Percentiles rank a stretch among this genome's conserved stretches.
Evolutionary conservation across 1,284 basidiomycete species (phyloP).

Genomic region (Tausonia pullulans): DNA sequence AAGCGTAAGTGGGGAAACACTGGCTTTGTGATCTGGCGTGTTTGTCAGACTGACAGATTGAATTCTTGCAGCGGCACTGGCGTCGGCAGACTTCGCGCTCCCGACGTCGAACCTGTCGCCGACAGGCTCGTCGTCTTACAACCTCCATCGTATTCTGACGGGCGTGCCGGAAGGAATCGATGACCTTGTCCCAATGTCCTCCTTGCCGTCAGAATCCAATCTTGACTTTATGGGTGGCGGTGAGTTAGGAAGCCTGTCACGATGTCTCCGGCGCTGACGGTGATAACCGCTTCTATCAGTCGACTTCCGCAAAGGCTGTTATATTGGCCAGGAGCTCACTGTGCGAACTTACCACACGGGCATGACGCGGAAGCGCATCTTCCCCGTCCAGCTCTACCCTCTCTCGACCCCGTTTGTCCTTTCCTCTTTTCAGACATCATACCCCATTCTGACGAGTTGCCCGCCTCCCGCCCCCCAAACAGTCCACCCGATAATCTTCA

Average conservation of each 20-base stretch:
- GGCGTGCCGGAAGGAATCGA: slow-evolving; percentile 77
- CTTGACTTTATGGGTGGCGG: slow-evolving; percentile 85
- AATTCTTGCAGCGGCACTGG: background rate
- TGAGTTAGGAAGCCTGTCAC: slow-evolving; percentile 36
- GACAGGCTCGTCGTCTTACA: slow-evolving; percentile 41
- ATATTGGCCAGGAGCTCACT: slow-evolving; percentile 94
- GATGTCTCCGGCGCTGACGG: no score
- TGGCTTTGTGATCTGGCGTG: no score
- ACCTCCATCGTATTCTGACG: slow-evolving; percentile 62
- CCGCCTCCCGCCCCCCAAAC: background rate
- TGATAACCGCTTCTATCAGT: slow-evolving; percentile 43
- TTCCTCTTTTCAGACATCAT: background rate
- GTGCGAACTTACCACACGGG: slow-evolving; percentile 95
- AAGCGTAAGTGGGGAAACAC: slow-evolving; percentile 46
- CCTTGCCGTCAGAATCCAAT: slow-evolving; percentile 88
- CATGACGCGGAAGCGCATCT: slow-evolving; percentile 76
- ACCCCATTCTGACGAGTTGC: no score
- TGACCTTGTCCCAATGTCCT: slow-evolving; percentile 65
- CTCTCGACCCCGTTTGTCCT: background rate
- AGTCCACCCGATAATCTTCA: background rate
- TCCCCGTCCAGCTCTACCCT: slow-evolving; percentile 53
- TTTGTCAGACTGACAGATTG: background rate
- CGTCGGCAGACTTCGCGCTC: no score
- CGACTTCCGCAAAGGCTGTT: slow-evolving; percentile 96
- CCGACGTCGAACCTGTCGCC: no score